Evolutionary conservation across 176 grass and related monocot species (phyloP).

Genomic region (Bolboschoenus planiculmis): DNA sequence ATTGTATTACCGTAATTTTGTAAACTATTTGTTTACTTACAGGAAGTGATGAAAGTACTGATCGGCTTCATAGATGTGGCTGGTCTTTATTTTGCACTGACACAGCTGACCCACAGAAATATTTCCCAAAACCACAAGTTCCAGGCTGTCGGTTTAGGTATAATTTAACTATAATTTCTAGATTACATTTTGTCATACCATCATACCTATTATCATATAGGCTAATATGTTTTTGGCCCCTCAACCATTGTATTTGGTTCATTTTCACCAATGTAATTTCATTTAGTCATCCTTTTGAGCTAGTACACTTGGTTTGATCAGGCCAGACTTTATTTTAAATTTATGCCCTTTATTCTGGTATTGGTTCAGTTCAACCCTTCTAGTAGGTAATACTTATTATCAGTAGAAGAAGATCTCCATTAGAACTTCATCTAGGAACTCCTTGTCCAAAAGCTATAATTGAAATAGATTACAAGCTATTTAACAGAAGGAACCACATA

Average conservation of each 20-base stretch:
- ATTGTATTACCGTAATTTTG: not conserved
- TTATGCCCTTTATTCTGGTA: not conserved
- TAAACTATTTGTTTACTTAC: slow-evolving; percentile 17
- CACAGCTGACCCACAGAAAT: slow-evolving; percentile 96
- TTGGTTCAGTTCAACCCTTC: not conserved
- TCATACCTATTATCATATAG: not conserved
- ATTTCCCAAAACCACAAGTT: slow-evolving; percentile 99
- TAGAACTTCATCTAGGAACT: not conserved
- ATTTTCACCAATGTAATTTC: not conserved
- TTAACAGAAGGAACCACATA: not conserved
- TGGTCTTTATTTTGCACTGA: slow-evolving; percentile 96
- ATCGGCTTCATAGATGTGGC: slow-evolving; percentile 95
- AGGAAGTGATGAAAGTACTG: slow-evolving; percentile 87
- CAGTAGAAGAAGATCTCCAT: not conserved
- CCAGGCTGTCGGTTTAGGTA: slow-evolving; percentile 97
- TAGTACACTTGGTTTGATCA: not conserved
- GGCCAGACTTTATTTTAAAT: not conserved
- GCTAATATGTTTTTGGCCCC: not conserved
- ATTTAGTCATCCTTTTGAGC: not conserved
- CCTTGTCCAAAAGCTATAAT: not conserved
- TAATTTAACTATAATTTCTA: not conserved
- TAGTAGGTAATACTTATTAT: not conserved
- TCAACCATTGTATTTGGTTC: not conserved
- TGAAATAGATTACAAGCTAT: not conserved
- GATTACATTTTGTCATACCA: not conserved